Base-by-base conservation (phyloP, 2,329 filamentous ascomycete species). In the Aaosphaeria arxii region DNA sequence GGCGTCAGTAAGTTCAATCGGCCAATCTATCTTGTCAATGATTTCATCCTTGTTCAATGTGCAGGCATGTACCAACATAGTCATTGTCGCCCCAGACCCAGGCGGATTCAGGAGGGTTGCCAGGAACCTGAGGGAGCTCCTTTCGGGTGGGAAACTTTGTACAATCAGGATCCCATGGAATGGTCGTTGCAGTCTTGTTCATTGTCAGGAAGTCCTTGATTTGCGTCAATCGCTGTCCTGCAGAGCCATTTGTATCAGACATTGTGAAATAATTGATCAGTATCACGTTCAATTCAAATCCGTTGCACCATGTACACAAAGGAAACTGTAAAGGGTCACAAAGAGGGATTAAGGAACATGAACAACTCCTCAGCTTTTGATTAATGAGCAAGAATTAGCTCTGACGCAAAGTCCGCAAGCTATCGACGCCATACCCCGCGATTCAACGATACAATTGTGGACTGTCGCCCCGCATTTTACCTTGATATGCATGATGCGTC, bases 71-170 rank as follows among this genome's bases (percentile, higher is more conserved):
- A 43, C 56, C n/a, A 54, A 80, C 74, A 53, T 74, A 68, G 55
- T 82, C 80, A 58, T 81, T 71, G 38, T 78, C 70, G 9, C 81
- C 81, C 81, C 81, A 84, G 29, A 82, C 77, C 81, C 81, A 84
- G 13, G 80, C 80, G 13, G 81, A 79, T 30, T 73, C 78, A 13
- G 77, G 69, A 0, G 80, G 81, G 2, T 79, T 79, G 32, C 75
- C 76, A 1, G 74, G 66, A 35, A 83, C 72, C 17, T 65, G 56
- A 17, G 79, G 79, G 4, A 84, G 69, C 44, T 83, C 75, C 45
- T 77, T 75, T 11, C 78, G 70, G 1, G 73, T 73, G 0, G 81
- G 81, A 44, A 84, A 81, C 11, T 64, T 73, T 11, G 73, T 75
- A 36, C 66, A 72, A 47, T 81, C 67, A 1, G 81, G 80, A 56